Evolutionary conservation across 805 yeast species (phyloP).

Genomic region (Pichia nakasei): DNA sequence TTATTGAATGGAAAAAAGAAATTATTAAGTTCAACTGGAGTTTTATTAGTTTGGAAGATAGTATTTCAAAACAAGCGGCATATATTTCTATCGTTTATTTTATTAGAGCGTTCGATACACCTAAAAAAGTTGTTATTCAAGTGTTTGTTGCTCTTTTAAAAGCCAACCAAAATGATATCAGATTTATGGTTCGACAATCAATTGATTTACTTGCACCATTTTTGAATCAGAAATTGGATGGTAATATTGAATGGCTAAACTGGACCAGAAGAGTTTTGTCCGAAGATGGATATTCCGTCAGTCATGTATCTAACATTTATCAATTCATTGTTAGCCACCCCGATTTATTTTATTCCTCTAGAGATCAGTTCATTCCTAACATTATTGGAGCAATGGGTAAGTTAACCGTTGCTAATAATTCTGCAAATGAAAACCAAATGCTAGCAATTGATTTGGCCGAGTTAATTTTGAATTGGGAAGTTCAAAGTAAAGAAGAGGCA

Average conservation of each 20-base stretch:
- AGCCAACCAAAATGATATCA: conserved; percentile 78
- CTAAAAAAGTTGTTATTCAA: conserved; percentile 80
- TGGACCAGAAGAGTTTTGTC: conserved; percentile 91
- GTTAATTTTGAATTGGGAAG: conserved; percentile 79
- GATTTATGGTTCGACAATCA: conserved; percentile 77
- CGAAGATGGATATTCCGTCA: conserved; percentile 81
- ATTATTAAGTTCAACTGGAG: conserved; percentile 94
- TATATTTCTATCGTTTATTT: conserved; percentile 82
- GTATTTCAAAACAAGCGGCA: conserved; percentile 84
- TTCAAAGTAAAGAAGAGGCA: conserved; percentile 18
- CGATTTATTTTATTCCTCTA: conserved; percentile 71
- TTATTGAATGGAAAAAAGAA: conserved; percentile 64
- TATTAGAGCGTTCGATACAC: conserved; percentile 81
- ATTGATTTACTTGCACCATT: conserved; percentile 85
- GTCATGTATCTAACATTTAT: conserved; percentile 79
- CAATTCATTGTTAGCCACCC: conserved; percentile 84
- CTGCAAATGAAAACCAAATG: conserved; percentile 72
- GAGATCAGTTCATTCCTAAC: conserved; percentile 84
- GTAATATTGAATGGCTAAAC: conserved; percentile 69
- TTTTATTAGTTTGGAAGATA: conserved; percentile 80
- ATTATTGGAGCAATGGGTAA: conserved; percentile 91
- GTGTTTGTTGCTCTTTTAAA: conserved; percentile 84
- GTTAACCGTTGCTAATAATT: conserved; percentile 66
- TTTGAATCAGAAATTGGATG: conserved; percentile 59
- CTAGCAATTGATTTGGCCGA: conserved; percentile 88